A percentile compares a stretch with the other conserved stretches of the same genome.
Evolutionary conservation across 805 yeast species (phyloP).

Genomic region (Saturnispora besseyi): DNA sequence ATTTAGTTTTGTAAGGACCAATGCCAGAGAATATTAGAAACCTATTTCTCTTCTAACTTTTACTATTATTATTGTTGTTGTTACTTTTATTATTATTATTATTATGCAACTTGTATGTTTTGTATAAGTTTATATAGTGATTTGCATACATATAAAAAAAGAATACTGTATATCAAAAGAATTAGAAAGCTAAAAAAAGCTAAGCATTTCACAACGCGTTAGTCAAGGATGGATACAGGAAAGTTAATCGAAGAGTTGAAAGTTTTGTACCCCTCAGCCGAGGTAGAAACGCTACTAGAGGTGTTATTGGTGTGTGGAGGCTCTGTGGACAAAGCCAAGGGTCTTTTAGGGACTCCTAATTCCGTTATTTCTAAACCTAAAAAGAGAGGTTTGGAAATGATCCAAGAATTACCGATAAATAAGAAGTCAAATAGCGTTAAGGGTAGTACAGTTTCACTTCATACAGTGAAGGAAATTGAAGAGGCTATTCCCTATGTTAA

Average conservation of each 20-base stretch:
- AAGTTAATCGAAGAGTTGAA: conserved; percentile 31
- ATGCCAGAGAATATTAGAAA: background rate
- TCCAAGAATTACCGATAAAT: background rate
- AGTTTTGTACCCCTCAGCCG: conserved; percentile 35
- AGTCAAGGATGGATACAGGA: conserved; percentile 27
- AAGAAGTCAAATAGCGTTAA: background rate
- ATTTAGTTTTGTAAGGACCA: background rate
- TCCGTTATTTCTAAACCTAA: background rate
- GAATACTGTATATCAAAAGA: background rate
- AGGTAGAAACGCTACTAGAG: conserved; percentile 36
- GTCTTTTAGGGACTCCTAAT: background rate
- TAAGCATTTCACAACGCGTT: background rate
- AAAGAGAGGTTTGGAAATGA: background rate
- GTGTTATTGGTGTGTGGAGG: conserved; percentile 47
- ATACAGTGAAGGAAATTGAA: conserved; percentile 44
- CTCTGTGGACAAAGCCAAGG: conserved; percentile 34
- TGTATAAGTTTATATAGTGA: background rate
- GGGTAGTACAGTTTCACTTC: conserved; percentile 25
- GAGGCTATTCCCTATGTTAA: conserved; percentile 42
- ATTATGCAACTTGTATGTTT: background rate
- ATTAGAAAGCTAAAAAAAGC: background rate
- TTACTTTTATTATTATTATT: background rate
- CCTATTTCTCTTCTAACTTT: too few relatives aligned
- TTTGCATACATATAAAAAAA: background rate
- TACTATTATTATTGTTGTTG: too few relatives aligned